Evolutionary conservation across 257 asterid genomes (phyloP), one percentile per base, ranked within the genome.

Genomic region (Nicotiana benthamiana): DNA sequence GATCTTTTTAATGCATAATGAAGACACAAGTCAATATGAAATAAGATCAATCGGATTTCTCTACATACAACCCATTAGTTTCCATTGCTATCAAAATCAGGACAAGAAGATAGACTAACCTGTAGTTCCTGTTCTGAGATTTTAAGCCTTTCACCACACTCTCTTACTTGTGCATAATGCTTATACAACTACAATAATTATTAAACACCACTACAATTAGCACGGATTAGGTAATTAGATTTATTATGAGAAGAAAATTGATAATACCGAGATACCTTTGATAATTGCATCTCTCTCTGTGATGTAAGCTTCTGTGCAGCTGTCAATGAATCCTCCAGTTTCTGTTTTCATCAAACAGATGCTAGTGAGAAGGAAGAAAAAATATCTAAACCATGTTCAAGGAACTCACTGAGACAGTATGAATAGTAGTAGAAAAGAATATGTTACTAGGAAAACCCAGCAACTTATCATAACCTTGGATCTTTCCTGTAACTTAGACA

Each of bases 51-150:
- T 17, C 8, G 2, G 13, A 51, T 34, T 12, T 34, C 24, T 40
- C n/a, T 16, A 65, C 54, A 12, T 15, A 60, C 34, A 32, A 8
- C 64, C 13, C 22, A 15, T 56, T 70, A 22, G 5, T 28, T 6
- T 70, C 13, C 5, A 66, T 56, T 30, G 56, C 22, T 20, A 72
- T 70, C 75, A 53, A 62, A 59, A 77, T 26, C 20, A 62, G 62
- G 65, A 66, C 84, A 43, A 48, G 30, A 34, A 63, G 80, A 61
- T 53, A n/a, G 34, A 40, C 89, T 77, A 83, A 93, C 97, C 97
- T 91, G 92, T 68, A 94, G 93, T 82, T 92, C 97, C 84, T 83
- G 87, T 82, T 91, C 97, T n/a, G 91, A 86, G 79, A 77, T 86
- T 83, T 94, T 91, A 67, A 89, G 89, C 68, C 83, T 91, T 81